These are phyloP conservation scores for Ustanciosporium gigantosporum DNA, from an alignment of 1,284 basidiomycete genomes.

Conservation along the genomic window DNA sequence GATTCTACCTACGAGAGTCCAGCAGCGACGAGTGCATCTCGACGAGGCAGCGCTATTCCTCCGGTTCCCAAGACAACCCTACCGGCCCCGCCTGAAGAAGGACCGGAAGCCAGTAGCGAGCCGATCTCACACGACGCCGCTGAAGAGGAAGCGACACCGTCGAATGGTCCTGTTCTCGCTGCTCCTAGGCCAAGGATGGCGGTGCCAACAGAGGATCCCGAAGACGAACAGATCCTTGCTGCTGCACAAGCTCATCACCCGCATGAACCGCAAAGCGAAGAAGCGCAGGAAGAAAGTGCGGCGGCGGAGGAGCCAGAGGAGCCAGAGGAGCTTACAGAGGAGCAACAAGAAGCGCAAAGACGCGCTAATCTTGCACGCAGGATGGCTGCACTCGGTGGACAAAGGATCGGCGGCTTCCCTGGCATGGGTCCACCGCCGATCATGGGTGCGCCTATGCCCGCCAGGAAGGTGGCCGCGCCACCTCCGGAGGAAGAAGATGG, in stretches of 20 bases:
- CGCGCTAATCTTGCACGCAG: slow-evolving; percentile 50
- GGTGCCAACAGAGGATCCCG: slow-evolving; percentile 37
- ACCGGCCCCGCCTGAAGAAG: slow-evolving; percentile 4
- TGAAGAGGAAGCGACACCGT: slow-evolving; percentile 1
- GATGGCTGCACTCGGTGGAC: slow-evolving; percentile 57
- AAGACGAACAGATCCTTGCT: slow-evolving; percentile 38
- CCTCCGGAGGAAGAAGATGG: too few relatives aligned
- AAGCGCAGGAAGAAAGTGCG: background rate
- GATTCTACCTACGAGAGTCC: slow-evolving; percentile 12
- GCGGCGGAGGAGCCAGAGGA: slow-evolving; percentile 11
- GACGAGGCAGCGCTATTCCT: slow-evolving; percentile 15
- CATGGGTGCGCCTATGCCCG: slow-evolving; percentile 63
- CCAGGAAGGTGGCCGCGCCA: slow-evolving; percentile 62
- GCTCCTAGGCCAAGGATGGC: slow-evolving; percentile 43
- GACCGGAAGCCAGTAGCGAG: slow-evolving; percentile 4
- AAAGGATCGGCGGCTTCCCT: slow-evolving; percentile 49
- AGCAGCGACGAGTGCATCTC: background rate
- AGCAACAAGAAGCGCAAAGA: slow-evolving; percentile 49
- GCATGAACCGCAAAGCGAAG: background rate
- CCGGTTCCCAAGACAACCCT: slow-evolving; percentile 15
- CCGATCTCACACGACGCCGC: background rate
- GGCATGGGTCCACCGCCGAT: slow-evolving; percentile 69
- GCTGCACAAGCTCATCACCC: slow-evolving; percentile 11
- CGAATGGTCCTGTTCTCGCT: slow-evolving; percentile 27
- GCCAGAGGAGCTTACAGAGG: slow-evolving; percentile 39